Evolutionary conservation across 2,329 filamentous ascomycete species (phyloP).

Genomic region (Venturia nashicola): DNA sequence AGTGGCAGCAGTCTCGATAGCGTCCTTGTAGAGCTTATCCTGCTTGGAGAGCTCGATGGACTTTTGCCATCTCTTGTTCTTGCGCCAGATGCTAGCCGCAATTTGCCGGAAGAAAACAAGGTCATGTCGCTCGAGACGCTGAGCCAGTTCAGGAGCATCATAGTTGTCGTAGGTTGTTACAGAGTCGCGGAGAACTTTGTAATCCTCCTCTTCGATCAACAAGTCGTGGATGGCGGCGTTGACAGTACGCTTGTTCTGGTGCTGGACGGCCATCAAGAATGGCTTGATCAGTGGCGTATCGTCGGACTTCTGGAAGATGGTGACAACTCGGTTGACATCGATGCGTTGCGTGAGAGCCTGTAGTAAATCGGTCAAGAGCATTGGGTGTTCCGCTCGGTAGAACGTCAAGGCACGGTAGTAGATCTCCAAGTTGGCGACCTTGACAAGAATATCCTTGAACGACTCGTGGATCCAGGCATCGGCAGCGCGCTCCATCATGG

Average conservation of each 20-base stretch:
- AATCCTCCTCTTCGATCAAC: conserved; percentile 96
- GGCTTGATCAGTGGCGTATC: conserved; percentile 98
- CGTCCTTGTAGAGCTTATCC: conserved; percentile 98
- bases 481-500: conserved; percentile 94
- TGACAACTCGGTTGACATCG: conserved; percentile 97
- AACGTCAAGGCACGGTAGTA: conserved; percentile 97
- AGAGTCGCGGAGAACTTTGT: conserved; percentile 95
- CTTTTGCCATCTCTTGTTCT: conserved; percentile 99
- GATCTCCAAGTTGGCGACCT: conserved; percentile 96
- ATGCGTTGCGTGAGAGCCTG: conserved; percentile 86
- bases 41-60: conserved; percentile 96
- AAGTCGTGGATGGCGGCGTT: conserved; percentile 98
- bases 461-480: conserved; percentile 99
- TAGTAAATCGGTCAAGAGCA: conserved; percentile 87
- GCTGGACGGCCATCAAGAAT: conserved; percentile 91
- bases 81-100: conserved; percentile 95
- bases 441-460: conserved; percentile 97
- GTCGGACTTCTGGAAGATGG: conserved; percentile 97
- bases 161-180: conserved; percentile 99
- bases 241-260: conserved; percentile 95
- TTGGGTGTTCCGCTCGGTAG: conserved; percentile 94
- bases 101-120: conserved; percentile 99
- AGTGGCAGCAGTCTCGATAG: conserved; percentile 92
- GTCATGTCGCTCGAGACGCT: conserved; percentile 92
- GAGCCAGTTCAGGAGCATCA: conserved; percentile 82